Base-by-base conservation (phyloP, 106 monocot species). In the Ottelia alismoides region DNA sequence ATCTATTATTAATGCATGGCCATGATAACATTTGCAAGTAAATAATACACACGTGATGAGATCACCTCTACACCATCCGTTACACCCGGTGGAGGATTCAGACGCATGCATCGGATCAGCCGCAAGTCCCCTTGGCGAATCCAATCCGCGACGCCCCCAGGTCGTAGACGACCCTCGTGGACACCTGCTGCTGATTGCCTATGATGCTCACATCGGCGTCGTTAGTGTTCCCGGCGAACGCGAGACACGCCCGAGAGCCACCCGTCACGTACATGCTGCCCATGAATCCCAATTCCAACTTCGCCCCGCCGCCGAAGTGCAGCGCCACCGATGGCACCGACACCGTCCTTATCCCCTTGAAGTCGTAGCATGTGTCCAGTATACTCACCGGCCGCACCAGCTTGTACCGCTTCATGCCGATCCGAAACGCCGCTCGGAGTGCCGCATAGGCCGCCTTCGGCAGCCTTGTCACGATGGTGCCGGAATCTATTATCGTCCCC, bases 401-500 rank as follows among this genome's bases (percentile, higher is more conserved):
- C 0, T 55, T 30, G 48, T 63, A 72, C 17, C 7, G 16, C 27
- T 27, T 14, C 71, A 72, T 64, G 28, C 22, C 62, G 25, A 27
- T 3, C 16, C 49, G 63, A 23, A 72, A 72, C 1, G 64, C 64
- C n/a, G 51, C 10, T 7, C 57, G 50, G 1, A 72, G 58, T 0
- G 57, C 56, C 2, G n/a, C 2, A 30, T 72, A 72, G 0, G 64
- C 71, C 0, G 9, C 0, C 28, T 51, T 51, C 16, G 71, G 64
- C 26, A 72, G 28, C 1, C 71, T 56, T 2, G 68, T 69, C 2
- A 69, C 51, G 11, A 64, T 49, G 1, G 70, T 57, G 0, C 70
- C 70, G 24, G 70, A 71, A 50, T 71, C 70, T 6, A 72, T 58
- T 20, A 72, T 64, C 2, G 71, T 64, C 12, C 63, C 63, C 18